phyloP scores from a whole-genome alignment of 352 stramenopile species.

The Globisporangium spiculum region DNA sequence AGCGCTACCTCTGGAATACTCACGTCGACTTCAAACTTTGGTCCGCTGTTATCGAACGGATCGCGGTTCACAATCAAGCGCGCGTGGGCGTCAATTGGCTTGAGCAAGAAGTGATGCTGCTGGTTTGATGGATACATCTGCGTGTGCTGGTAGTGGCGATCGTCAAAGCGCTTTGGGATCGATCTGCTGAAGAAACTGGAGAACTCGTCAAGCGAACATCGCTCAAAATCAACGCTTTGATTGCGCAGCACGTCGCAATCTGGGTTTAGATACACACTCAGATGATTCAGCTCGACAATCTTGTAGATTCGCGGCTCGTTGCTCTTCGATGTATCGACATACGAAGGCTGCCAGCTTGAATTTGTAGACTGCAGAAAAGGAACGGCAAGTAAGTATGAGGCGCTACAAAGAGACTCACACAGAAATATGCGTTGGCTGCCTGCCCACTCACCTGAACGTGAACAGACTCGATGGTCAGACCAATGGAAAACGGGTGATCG shows the following conservation, averaged over 20 bases:
- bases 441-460: slow-evolving; percentile 56
- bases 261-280: slow-evolving; percentile 85
- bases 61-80: slow-evolving; percentile 83
- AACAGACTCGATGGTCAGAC: slow-evolving; percentile 81
- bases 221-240: slow-evolving; percentile 55
- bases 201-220: slow-evolving; percentile 77
- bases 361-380: slow-evolving; percentile 68
- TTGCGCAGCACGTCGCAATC: slow-evolving; percentile 67
- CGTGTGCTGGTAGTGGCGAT: slow-evolving; percentile 53
- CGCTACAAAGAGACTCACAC: background rate
- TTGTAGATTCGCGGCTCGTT: slow-evolving; percentile 89
- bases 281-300: slow-evolving; percentile 84
- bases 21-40: slow-evolving; percentile 82
- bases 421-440: background rate
- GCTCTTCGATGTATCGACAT: slow-evolving; percentile 73
- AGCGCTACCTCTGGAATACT: slow-evolving; percentile 76
- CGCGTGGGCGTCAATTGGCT: slow-evolving; percentile 77
- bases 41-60: slow-evolving; percentile 65
- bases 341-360: slow-evolving; percentile 83
- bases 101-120: slow-evolving; percentile 84
- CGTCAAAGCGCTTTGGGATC: slow-evolving; percentile 85
- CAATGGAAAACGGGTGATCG: slow-evolving; percentile 80
- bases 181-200: slow-evolving; percentile 67
- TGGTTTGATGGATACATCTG: slow-evolving; percentile 72
- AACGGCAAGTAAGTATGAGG: background rate